These are phyloP conservation scores for Proteromonas lacertae DNA, from an alignment of 352 stramenopile genomes.

Conservation along the genomic window DNA sequence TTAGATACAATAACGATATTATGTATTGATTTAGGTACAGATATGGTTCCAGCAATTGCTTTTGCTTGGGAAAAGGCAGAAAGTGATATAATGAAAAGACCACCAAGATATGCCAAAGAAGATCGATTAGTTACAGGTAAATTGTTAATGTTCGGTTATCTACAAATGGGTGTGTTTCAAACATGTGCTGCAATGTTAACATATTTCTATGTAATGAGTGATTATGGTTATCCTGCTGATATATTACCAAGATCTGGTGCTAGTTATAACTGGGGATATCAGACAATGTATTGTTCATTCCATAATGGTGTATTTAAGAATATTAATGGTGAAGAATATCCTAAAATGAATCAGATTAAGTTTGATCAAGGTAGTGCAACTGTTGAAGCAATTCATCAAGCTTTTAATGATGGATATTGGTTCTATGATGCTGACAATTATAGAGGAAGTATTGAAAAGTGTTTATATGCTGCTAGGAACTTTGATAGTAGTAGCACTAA, in stretches of 20 bases:
- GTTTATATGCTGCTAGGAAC: too few species aligned
- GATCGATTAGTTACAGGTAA: slow-evolving; percentile 29
- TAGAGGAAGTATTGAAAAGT: too few species aligned
- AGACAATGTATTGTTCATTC: slow-evolving; percentile 23
- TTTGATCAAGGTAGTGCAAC: too few species aligned
- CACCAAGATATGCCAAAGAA: slow-evolving; percentile 14
- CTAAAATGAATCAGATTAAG: too few species aligned
- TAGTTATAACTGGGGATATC: slow-evolving; percentile 28
- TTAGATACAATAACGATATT: slow-evolving; percentile 24
- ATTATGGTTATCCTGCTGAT: background rate
- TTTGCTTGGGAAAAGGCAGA: slow-evolving; percentile 31
- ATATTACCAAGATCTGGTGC: slow-evolving; percentile 27
- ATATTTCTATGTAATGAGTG: background rate
- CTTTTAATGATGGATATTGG: too few species aligned
- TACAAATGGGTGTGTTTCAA: slow-evolving; percentile 6
- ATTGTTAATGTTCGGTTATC: slow-evolving; percentile 27
- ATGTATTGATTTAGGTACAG: slow-evolving; percentile 3
- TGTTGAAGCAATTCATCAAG: too few species aligned
- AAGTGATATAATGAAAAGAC: slow-evolving; percentile 29
- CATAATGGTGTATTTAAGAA: too few species aligned
- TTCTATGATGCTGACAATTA: too few species aligned
- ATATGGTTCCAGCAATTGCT: slow-evolving; percentile 35
- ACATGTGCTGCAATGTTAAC: background rate
- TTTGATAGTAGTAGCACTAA: too few species aligned
- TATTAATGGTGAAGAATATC: too few species aligned